Conservation (phyloP, 116 monocot genomes). For the Zostera marina region DNA sequence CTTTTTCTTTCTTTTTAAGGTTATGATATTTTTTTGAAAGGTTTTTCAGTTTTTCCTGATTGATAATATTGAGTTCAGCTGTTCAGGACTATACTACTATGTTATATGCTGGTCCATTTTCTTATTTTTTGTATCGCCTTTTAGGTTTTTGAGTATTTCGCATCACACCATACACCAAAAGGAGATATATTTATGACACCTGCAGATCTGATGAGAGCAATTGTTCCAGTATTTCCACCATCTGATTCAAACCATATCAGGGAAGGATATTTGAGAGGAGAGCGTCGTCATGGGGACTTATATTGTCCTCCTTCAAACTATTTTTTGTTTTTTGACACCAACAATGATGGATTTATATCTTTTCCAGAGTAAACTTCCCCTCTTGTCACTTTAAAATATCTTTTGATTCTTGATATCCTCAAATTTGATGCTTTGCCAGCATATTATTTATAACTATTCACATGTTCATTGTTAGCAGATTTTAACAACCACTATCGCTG, state of each 20-base stretch:
- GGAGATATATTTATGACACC: constrained; percentile 78
- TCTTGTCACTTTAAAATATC: neutral
- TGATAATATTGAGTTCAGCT: neutral
- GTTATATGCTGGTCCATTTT: neutral
- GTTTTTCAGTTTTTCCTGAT: neutral
- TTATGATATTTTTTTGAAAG: neutral
- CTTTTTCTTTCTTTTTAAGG: no score
- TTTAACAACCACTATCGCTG: neutral
- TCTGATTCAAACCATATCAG: constrained; percentile 63
- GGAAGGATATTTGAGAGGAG: constrained; percentile 79
- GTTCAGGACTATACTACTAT: neutral
- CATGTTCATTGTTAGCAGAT: no score
- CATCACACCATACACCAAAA: constrained; percentile 43
- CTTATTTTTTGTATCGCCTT: constrained; percentile 2
- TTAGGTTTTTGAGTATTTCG: constrained; percentile 95
- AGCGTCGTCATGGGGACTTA: constrained; percentile 58
- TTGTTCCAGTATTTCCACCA: constrained; percentile 90
- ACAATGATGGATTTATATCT: constrained; percentile 90
- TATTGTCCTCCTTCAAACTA: constrained; percentile 61
- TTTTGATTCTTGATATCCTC: neutral
- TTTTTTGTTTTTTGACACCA: constrained; percentile 94
- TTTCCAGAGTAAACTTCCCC: constrained; percentile 63
- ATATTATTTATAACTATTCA: no score
- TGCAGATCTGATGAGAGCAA: constrained; percentile 87
- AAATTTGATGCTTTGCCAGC: neutral